Percentiles rank a stretch among this genome's conserved stretches.
Evolutionary conservation across 179 eudicot species (phyloP).

Genomic region (Beta lomatogona): DNA sequence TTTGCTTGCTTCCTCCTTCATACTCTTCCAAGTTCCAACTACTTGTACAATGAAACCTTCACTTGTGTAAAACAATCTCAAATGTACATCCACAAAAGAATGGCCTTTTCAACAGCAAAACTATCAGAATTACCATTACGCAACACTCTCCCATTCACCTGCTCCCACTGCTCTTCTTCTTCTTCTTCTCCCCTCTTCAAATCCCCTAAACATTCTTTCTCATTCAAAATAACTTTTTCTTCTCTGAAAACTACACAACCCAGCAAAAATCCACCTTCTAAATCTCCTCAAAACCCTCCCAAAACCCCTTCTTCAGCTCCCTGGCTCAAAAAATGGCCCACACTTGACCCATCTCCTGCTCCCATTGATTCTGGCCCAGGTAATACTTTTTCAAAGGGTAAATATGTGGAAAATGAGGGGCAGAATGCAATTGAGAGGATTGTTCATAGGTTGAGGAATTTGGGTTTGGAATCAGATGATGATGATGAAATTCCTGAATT

Average conservation of each 20-base stretch:
- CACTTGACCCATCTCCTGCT: constrained; percentile 27
- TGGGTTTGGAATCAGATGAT: constrained; percentile 68
- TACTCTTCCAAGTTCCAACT: not conserved
- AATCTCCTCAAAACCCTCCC: constrained; percentile 27
- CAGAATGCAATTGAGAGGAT: constrained; percentile 64
- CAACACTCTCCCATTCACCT: constrained; percentile 29
- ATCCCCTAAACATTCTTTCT: constrained; percentile 35
- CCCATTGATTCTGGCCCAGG: constrained; percentile 20
- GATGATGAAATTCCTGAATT: constrained; percentile 29
- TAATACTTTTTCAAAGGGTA: constrained; percentile 19
- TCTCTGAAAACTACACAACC: constrained; percentile 45
- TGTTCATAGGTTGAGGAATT: constrained; percentile 65
- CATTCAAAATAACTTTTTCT: constrained; percentile 43
- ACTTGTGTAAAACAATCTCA: not conserved
- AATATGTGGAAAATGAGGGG: constrained; percentile 31
- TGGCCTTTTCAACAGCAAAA: constrained; percentile 51
- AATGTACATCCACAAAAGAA: constrained; percentile 33
- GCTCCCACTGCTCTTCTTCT: constrained; percentile 30
- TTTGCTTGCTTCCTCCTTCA: not conserved
- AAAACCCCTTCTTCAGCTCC: constrained; percentile 50
- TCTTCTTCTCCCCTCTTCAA: constrained; percentile 25
- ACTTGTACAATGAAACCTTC: constrained; percentile 17
- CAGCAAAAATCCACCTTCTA: constrained; percentile 37
- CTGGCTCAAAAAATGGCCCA: constrained; percentile 79
- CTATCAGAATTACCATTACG: constrained; percentile 51